These are phyloP conservation scores for Salvia miltiorrhiza DNA, from an alignment of 257 asterid genomes.

Conservation along the genomic window DNA sequence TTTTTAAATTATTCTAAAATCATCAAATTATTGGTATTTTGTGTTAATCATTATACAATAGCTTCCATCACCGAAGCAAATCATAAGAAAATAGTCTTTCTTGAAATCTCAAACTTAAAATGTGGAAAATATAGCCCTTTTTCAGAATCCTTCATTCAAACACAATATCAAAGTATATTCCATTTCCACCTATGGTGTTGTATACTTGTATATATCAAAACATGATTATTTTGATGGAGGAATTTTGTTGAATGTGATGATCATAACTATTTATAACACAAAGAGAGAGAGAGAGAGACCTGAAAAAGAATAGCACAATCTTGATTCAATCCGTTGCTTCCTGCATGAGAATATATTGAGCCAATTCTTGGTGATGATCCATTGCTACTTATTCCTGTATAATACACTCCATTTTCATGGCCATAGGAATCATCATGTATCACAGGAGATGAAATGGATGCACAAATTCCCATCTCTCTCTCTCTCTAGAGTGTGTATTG, in stretches of 20 bases:
- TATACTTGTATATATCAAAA: too few species aligned
- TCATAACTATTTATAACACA: background rate
- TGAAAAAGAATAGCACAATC: conserved; percentile 68
- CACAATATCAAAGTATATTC: too few species aligned
- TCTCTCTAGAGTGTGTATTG: conserved; percentile 10
- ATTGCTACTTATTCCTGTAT: conserved; percentile 17
- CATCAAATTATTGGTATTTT: too few species aligned
- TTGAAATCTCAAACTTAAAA: too few species aligned
- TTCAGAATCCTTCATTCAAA: too few species aligned
- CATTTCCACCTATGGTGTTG: too few species aligned
- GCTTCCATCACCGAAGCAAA: too few species aligned
- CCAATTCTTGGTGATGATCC: conserved; percentile 35
- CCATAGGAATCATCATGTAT: conserved; percentile 60
- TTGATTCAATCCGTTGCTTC: conserved; percentile 74
- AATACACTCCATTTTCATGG: conserved; percentile 50
- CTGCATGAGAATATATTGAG: conserved; percentile 57
- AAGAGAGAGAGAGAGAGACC: conserved; percentile 25
- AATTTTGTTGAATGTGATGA: background rate
- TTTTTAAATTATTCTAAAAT: too few species aligned
- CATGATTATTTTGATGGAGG: too few species aligned
- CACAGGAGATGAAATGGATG: conserved; percentile 50
- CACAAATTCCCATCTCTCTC: conserved; percentile 41
- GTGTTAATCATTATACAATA: too few species aligned
- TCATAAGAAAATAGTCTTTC: too few species aligned
- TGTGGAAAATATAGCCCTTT: too few species aligned